phyloP scores from a whole-genome alignment of 148 eudicot species.

The Spergularia bocconei region DNA sequence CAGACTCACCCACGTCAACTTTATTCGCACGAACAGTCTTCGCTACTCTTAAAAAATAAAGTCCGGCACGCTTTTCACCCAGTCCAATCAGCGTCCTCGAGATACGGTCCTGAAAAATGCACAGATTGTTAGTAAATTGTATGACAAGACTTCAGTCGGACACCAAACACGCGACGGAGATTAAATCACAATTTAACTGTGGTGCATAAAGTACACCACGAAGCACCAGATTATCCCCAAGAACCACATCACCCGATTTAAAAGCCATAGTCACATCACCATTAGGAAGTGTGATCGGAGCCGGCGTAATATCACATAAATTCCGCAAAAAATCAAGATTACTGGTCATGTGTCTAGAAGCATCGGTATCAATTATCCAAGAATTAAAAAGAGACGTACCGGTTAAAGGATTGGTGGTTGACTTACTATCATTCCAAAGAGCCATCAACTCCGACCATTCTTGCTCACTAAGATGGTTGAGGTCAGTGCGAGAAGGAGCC shows the following conservation, averaged over 20 bases:
- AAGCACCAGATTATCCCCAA: background rate
- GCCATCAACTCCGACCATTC: background rate
- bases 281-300: background rate
- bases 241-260: background rate
- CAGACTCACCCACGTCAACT: background rate
- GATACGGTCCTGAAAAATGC: background rate
- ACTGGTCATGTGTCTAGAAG: background rate
- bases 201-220: background rate
- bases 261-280: background rate
- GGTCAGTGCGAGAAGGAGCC: background rate
- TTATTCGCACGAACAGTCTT: background rate
- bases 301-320: background rate
- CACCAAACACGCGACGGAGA: background rate
- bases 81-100: slow-evolving; percentile 3
- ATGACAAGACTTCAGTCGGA: background rate
- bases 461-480: background rate
- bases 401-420: background rate
- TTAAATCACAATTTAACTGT: background rate
- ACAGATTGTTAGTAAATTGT: background rate
- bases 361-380: slow-evolving; percentile 5
- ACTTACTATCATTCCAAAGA: no score
- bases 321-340: background rate
- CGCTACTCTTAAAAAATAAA: background rate
- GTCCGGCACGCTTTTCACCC: background rate
- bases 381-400: background rate